Evolutionary conservation across 164 flowering plant genomes (phyloP), one percentile per base, ranked within the genome.

Genomic region (Chimonanthus praecox): DNA sequence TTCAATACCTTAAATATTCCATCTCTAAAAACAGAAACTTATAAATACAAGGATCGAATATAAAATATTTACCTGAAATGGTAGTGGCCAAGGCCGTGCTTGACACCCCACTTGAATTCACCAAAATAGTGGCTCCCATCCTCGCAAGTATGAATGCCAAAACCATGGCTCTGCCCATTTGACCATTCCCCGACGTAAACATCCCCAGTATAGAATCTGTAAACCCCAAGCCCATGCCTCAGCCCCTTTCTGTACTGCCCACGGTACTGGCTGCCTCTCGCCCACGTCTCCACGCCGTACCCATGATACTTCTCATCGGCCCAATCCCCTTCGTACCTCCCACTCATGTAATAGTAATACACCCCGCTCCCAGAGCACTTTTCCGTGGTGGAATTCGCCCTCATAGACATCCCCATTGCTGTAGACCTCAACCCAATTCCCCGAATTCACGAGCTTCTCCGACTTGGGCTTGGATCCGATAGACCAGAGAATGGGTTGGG

Each of bases 261-360:
- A 0, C 92, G 80, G 67, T 89, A 91, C 49, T 89, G 75, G 72
- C 96, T 89, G 61, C 96, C 96, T 75, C 76, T 84, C 0, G 89
- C 94, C 96, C 94, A 89, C 0, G 96, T 89, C 80, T 91, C 94
- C 2, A 88, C 91, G 2, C 95, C 95, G 84, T 77, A 83, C 6
- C 94, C 94, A 82, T 88, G 92, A 73, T 88, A 90, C 76, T 86
- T 87, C 75, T 82, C 92, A 74, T 88, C 92, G 62, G 88, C 78
- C 92, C 92, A 89, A 77, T 90, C 93, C 49, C 93, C 96, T 69
- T 91, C 96, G 71, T 88, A 91, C 76, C 85, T 85, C 73, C 96
- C 96, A 77, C 87, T 87, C 90, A 85, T 83, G 68, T 82, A 77
- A 71, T 89, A 88, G 76, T 87, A 83, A 78, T 89, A 89, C 44